Evolutionary conservation across 257 asterid genomes (phyloP).

Genomic region (Fraxinus americana): DNA sequence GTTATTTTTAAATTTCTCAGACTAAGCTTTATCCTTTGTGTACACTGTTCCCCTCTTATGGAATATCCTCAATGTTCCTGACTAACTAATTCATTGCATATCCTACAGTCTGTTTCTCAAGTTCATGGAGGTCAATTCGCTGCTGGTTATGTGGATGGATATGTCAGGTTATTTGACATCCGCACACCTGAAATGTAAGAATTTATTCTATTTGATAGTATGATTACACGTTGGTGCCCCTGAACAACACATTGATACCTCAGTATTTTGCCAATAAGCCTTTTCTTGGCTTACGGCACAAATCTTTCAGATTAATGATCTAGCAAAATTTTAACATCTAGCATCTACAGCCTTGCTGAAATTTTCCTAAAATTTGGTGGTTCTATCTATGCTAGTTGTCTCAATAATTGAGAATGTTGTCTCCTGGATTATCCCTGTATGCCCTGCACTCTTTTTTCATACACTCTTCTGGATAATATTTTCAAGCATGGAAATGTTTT

Average conservation of each 20-base stretch:
- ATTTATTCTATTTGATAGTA: neutral
- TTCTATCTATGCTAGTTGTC: neutral
- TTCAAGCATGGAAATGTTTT: neutral
- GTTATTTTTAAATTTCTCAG: slow-evolving; percentile 4
- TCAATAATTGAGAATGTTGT: neutral
- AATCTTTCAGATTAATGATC: neutral
- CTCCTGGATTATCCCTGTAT: neutral
- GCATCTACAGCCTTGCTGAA: neutral
- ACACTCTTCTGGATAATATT: too few relatives aligned
- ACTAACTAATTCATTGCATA: slow-evolving; percentile 14
- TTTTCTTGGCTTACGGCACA: neutral
- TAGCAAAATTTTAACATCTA: neutral
- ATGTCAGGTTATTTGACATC: slow-evolving; percentile 69
- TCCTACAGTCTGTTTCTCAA: slow-evolving; percentile 80
- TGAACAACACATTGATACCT: slow-evolving; percentile 6
- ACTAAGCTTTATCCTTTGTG: neutral
- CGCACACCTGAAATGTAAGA: slow-evolving; percentile 88
- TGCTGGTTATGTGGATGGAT: slow-evolving; percentile 91
- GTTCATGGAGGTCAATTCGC: slow-evolving; percentile 91
- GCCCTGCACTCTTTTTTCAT: neutral
- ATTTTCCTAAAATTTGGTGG: neutral
- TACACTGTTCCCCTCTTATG: neutral
- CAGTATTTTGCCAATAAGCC: neutral
- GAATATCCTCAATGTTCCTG: slow-evolving; percentile 11
- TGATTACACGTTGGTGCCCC: neutral